Base-by-base conservation (phyloP, 495 filamentous ascomycete species). In the Wilcoxina mikolae region DNA sequence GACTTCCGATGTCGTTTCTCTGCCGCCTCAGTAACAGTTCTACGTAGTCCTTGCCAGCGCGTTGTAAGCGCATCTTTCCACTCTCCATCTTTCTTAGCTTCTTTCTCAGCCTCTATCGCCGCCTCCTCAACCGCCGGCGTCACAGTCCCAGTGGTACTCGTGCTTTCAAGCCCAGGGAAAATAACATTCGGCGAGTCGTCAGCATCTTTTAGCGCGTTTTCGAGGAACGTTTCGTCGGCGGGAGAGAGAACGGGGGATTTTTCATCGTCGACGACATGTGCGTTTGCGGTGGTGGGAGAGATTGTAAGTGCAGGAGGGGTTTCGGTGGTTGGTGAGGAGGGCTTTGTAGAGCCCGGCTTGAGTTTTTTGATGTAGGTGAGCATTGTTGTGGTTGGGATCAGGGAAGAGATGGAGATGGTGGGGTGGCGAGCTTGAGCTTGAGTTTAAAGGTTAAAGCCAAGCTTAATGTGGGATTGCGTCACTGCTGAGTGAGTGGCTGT, bases 161-260 rank as follows among this genome's bases (percentile, higher is more conserved):
- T 23, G 50, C 50, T 51, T 54, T 44, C 26, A 26, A 55, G 23
- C 52, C 51, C 47, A 60, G 50, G 42, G 60, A 67, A 3, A 60
- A 59, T 44, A 26, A 72, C 73, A 26, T 79, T 68, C 31, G 69
- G 70, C 11, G 68, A 69, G 18, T 64, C 61, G 28, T 60, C 57
- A 1, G 47, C 31, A 3, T 29, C 48, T 45, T 65, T 55, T 3
- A 65, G 57, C 2, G 59, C 35, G 24, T 54, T 22, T 3, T 22
- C 9, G 20, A 81, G 60, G 57, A 78, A 80, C 22, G 69, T 68
- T 60, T 80, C 78, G 48, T 81, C 78, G 53, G 75, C 73, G 20
- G 71, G 61, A 7, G 68, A 74, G 9, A 81, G 60, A 10, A 80
- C 71, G 9, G 74, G 77, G 35, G 49, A 15, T 52, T 38, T 49